Base-by-base conservation (phyloP, 106 monocot species). In the Apostasia ramifera region DNA sequence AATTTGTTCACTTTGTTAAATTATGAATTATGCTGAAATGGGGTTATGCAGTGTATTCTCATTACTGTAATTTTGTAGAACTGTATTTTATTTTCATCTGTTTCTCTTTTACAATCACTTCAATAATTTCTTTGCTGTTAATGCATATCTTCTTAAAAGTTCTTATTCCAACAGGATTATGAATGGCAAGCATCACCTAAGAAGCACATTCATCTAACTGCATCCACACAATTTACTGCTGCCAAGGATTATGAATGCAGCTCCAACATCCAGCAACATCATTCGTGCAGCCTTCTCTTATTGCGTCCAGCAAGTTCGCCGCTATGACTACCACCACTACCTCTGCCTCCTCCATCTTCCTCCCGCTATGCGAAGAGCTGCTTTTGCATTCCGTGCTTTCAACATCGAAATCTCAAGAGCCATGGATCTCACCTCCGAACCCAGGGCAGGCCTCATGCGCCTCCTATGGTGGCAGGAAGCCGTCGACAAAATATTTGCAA, bases 271-370 rank as follows among this genome's bases (percentile, higher is more conserved):
- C 13, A 63, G 83, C 57, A 74, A 68, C 62, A 77, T 63, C 72
- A 74, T 88, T 47, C 80, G 78, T n/a, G 82, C 86, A 37, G 92
- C 95, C 52, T 83, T 97, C 75, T 92, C 91, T 4, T 70, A 97
- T 68, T 97, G 95, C 13, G 89, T 85, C 38, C 92, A 89, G 73
- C 91, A 97, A 84, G 95, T 97, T 12, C 88, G 82, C 37, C 84
- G 11, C 54, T 89, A 92, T 76, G 95, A 97, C 56, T 97, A 92
- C 82, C 92, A 97, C 73, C 92, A 97, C 69, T 92, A 92, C 68
- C 86, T 97, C 53, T 92, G 95, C 77, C 92, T 97, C 9, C 95
- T 97, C 70, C 92, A 89, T 68, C 95, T 97, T 46, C 84, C 89
- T 0, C 82, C 80, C 5, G 12, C 76, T 8, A 77, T 89, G 81